Conservation (phyloP, 2,329 filamentous ascomycete genomes). For the Penicillium occitanis region DNA sequence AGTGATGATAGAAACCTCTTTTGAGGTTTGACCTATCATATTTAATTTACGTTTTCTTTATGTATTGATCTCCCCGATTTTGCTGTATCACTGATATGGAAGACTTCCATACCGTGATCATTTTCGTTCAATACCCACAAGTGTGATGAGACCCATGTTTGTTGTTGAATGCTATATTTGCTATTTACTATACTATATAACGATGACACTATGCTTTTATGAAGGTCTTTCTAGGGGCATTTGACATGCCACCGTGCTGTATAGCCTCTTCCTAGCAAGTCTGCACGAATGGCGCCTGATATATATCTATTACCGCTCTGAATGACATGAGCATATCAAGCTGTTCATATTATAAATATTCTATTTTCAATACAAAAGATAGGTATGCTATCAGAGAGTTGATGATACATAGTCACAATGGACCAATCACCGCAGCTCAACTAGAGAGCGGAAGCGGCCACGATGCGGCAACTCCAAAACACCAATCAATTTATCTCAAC, state of each 20-base stretch:
- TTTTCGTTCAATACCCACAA: constrained; percentile 22
- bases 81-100: not conserved
- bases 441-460: constrained; percentile 17
- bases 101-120: not conserved
- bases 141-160: constrained; percentile 21
- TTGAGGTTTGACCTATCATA: not conserved
- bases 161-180: constrained; percentile 1
- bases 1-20: constrained; percentile 11
- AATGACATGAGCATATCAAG: not conserved
- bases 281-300: not conserved
- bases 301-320: not conserved
- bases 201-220: constrained; percentile 4
- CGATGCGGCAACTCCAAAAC: constrained; percentile 20
- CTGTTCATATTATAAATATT: not conserved
- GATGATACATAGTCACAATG: not conserved
- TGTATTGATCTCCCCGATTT: not conserved
- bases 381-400: not conserved
- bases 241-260: not conserved
- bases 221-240: not conserved
- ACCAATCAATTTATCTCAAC: constrained; percentile 5
- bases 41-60: constrained; percentile 6
- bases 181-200: constrained; percentile 10
- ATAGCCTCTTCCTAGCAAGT: not conserved
- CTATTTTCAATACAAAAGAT: not conserved
- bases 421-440: not conserved